phyloP scores from a whole-genome alignment of 2,329 filamentous ascomycete species.

The Penicillium sp. region DNA sequence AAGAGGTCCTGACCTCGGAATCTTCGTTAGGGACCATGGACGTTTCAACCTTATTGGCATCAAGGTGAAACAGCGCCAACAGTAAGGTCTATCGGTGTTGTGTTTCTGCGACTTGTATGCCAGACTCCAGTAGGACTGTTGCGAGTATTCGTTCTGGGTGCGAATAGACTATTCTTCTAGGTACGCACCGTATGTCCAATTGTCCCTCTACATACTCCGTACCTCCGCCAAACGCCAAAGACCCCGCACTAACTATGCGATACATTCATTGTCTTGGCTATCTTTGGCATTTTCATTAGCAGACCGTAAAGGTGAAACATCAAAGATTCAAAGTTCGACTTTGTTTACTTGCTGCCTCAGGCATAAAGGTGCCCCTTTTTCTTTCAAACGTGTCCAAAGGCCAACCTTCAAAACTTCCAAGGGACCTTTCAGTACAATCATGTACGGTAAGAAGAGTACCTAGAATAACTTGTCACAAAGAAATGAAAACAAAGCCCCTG shows the following conservation, averaged over 20 bases:
- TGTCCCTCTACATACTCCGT: too few species aligned
- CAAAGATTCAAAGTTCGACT: not conserved
- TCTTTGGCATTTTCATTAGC: too few species aligned
- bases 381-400: not conserved
- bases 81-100: too few species aligned
- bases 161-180: too few species aligned
- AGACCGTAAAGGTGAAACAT: not conserved
- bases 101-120: too few species aligned
- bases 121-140: too few species aligned
- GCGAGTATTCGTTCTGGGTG: too few species aligned
- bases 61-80: too few species aligned
- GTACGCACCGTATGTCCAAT: too few species aligned
- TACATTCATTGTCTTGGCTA: not conserved
- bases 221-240: not conserved
- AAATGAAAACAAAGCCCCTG: constrained; percentile 7
- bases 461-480: constrained; percentile 3
- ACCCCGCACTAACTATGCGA: not conserved
- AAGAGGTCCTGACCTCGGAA: not conserved
- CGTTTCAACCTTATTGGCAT: too few species aligned
- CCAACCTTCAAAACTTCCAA: not conserved
- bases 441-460: too few species aligned
- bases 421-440: not conserved
- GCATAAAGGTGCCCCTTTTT: not conserved
- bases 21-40: too few species aligned
- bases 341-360: not conserved